phyloP scores from a whole-genome alignment of 805 yeast genomes.

The Candida lessepsii region DNA sequence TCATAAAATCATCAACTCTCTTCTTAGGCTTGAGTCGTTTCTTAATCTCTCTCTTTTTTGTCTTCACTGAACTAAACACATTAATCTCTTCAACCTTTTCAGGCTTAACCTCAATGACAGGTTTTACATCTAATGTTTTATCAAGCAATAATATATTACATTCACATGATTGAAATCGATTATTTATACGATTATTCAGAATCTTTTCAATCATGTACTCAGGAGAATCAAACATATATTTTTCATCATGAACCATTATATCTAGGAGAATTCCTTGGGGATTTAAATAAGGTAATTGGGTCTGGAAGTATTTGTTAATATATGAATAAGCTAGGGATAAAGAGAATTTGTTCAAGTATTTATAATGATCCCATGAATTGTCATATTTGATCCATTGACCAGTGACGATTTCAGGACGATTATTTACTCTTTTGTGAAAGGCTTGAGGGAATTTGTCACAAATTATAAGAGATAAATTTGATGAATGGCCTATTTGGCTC shows the following conservation, averaged over 20 bases:
- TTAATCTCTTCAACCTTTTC: not conserved
- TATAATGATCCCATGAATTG: slow-evolving; percentile 10
- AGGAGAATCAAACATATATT: slow-evolving; percentile 2
- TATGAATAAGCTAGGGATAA: slow-evolving; percentile 24
- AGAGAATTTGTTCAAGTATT: slow-evolving; percentile 20
- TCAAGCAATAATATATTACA: slow-evolving; percentile 9
- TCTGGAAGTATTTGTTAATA: slow-evolving; percentile 16
- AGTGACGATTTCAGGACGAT: slow-evolving; percentile 15
- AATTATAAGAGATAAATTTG: slow-evolving; percentile 13
- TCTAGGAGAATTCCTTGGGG: slow-evolving; percentile 13
- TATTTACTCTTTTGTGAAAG: not conserved
- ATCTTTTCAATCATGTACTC: slow-evolving; percentile 9
- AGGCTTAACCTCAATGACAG: not conserved
- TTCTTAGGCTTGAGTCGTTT: not conserved
- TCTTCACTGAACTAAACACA: slow-evolving; percentile 6
- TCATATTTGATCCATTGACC: slow-evolving; percentile 24
- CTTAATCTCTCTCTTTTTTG: not conserved
- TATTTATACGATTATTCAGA: slow-evolving; percentile 10
- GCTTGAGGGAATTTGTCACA: slow-evolving; percentile 13
- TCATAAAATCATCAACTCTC: slow-evolving; percentile 1
- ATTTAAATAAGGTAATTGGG: slow-evolving; percentile 3
- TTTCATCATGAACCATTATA: slow-evolving; percentile 17
- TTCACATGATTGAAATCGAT: slow-evolving; percentile 6
- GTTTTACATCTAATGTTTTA: slow-evolving; percentile 5
- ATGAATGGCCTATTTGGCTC: slow-evolving; percentile 6